These are phyloP conservation scores for Alternaria burnsii DNA, from an alignment of 2,329 filamentous ascomycete species.

Conservation along the genomic window DNA sequence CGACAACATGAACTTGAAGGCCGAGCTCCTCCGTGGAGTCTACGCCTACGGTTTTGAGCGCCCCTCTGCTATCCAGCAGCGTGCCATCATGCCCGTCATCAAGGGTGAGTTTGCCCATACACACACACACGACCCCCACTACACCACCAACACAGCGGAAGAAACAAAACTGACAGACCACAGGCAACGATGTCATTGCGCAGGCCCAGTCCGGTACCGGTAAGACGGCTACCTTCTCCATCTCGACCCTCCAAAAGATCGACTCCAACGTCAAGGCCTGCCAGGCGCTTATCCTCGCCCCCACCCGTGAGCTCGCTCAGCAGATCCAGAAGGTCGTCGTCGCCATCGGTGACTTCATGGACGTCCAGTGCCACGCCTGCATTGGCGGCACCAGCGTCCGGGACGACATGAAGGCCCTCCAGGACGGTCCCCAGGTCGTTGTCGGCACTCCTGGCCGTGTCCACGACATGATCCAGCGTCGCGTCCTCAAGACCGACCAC, in stretches of 20 bases:
- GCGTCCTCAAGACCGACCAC: conserved; percentile 92
- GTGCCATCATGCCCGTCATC: conserved; percentile 99
- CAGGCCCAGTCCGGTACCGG: conserved; percentile 99
- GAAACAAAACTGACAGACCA: conserved; percentile 33
- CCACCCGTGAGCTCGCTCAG: conserved; percentile 97
- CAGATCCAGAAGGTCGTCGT: conserved; percentile 99
- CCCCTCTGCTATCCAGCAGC: conserved; percentile 99
- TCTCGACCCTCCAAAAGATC: conserved; percentile 98
- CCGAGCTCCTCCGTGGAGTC: conserved; percentile 97
- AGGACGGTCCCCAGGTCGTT: conserved; percentile 95
- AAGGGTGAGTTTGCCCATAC: conserved; percentile 73
- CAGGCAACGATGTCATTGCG: conserved; percentile 96
- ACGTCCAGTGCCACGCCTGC: conserved; percentile 97
- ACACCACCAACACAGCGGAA: background rate
- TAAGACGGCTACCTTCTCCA: conserved; percentile 99
- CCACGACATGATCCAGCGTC: conserved; percentile 99
- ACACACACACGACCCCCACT: background rate
- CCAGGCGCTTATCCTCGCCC: conserved; percentile 97
- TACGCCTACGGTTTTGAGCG: conserved; percentile 99
- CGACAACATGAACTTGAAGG: conserved; percentile 96
- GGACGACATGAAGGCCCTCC: conserved; percentile 97
- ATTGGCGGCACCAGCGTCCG: conserved; percentile 98
- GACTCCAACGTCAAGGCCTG: conserved; percentile 93
- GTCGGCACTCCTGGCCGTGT: conserved; percentile 98
- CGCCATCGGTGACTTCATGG: conserved; percentile 99